These are phyloP conservation scores for Chrysochromulina tobinii DNA, from an alignment of 78 protist species.

Conservation along the genomic window DNA sequence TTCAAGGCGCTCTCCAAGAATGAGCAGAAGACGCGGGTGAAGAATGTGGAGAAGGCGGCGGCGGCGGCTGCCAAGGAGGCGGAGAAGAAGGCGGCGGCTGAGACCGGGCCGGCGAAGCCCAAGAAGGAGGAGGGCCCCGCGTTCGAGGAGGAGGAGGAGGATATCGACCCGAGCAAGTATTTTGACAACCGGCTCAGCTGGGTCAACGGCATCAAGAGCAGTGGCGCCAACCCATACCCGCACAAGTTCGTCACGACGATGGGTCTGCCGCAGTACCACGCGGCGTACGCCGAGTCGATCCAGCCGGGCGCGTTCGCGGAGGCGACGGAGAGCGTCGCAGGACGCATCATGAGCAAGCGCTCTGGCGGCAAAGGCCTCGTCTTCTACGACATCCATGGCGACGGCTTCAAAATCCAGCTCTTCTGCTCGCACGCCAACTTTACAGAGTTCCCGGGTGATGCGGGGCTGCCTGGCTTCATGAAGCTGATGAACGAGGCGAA, in stretches of 20 bases:
- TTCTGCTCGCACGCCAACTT: conserved; percentile 47
- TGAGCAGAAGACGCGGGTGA: neutral
- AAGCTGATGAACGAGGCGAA: conserved; percentile 56
- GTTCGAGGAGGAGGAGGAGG: conserved; percentile 42
- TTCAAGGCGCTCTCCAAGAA: conserved; percentile 1
- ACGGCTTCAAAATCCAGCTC: conserved; percentile 86
- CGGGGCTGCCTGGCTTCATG: no score
- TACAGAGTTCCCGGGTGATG: neutral
- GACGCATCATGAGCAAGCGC: conserved; percentile 81
- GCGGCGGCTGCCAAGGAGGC: conserved; percentile 18
- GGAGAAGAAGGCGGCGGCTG: neutral
- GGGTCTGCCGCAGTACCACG: conserved; percentile 64
- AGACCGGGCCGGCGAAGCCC: neutral
- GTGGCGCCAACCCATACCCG: conserved; percentile 69
- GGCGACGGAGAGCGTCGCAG: conserved; percentile 21
- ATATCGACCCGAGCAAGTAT: conserved; percentile 52
- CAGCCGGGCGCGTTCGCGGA: conserved; percentile 17
- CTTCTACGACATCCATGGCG: conserved; percentile 87
- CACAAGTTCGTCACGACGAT: conserved; percentile 76
- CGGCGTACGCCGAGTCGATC: conserved; percentile 55
- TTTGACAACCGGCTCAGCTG: conserved; percentile 37
- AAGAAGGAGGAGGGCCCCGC: neutral
- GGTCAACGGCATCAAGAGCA: neutral
- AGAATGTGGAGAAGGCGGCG: conserved; percentile 16
- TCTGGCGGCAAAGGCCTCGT: conserved; percentile 72